Conservation (phyloP, 176 grass and related monocot genomes). For the Melocanna baccifera region DNA sequence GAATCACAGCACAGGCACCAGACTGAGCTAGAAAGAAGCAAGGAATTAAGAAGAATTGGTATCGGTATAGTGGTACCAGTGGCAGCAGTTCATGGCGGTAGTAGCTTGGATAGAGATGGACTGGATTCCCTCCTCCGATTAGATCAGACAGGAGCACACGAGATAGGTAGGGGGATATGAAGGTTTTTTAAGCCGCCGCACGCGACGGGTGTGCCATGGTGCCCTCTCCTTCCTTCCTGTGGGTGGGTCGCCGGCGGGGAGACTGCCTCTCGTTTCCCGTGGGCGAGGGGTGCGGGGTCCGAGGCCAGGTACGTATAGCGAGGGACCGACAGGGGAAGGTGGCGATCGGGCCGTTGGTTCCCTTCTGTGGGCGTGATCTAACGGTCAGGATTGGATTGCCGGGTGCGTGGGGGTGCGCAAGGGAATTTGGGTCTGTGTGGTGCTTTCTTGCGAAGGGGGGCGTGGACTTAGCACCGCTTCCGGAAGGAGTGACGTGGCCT, state of each 20-base stretch:
- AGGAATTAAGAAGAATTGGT: too few relatives aligned
- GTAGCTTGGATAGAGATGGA: neutral
- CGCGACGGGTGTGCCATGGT: neutral
- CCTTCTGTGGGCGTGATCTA: slow-evolving; percentile 22
- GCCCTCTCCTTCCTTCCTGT: neutral
- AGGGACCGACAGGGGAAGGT: neutral
- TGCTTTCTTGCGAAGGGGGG: slow-evolving; percentile 30
- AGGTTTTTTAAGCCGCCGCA: neutral
- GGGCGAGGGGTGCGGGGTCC: neutral
- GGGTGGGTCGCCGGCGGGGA: slow-evolving; percentile 18
- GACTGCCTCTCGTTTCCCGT: slow-evolving; percentile 5
- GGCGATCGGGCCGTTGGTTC: neutral
- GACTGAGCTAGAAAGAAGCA: neutral
- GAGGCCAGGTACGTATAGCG: slow-evolving; percentile 17
- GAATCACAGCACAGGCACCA: neutral
- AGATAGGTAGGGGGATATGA: too few relatives aligned
- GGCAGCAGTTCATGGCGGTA: neutral
- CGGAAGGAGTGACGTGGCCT: neutral
- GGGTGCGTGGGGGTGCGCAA: neutral
- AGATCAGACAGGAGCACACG: neutral
- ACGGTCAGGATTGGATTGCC: fast-evolving
- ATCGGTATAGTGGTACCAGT: neutral
- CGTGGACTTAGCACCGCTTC: slow-evolving; percentile 15
- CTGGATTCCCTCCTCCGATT: neutral
- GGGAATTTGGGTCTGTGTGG: neutral